Evolutionary conservation across 306 rosid species (phyloP).

Genomic region (Glycine tomentella): DNA sequence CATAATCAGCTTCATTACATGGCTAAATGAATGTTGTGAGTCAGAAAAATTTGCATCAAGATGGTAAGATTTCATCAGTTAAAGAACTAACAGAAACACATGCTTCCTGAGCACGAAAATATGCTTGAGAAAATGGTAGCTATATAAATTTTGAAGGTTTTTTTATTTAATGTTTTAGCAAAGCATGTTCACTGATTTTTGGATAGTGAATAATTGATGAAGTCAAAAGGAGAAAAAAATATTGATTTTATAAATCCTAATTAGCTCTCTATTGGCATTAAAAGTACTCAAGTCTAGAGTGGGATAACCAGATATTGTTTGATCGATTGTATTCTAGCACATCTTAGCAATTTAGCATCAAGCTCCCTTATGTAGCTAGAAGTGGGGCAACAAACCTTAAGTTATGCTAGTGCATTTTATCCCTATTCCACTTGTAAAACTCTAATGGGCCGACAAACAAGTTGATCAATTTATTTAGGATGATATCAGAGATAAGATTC

Average conservation of each 20-base stretch:
- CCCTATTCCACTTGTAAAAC: constrained; percentile 21
- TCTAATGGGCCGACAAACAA: constrained; percentile 22
- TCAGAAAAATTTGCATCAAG: constrained; percentile 73
- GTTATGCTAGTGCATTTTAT: not conserved
- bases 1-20: constrained; percentile 89
- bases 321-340: constrained; percentile 25
- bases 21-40: constrained; percentile 80
- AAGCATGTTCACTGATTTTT: not conserved
- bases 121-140: constrained; percentile 23
- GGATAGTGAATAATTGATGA: constrained; percentile 28
- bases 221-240: constrained; percentile 3
- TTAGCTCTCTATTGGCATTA: not conserved
- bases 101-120: constrained; percentile 30
- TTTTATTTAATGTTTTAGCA: constrained; percentile 4
- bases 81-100: constrained; percentile 23
- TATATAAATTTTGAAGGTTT: constrained; percentile 1
- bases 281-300: not conserved
- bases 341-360: constrained; percentile 34
- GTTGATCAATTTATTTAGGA: constrained; percentile 38
- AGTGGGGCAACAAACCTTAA: constrained; percentile 6
- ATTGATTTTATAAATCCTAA: constrained; percentile 1
- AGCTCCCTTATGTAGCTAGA: constrained; percentile 18
- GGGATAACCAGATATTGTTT: constrained; percentile 24
- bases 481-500: constrained; percentile 23
- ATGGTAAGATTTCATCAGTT: constrained; percentile 70